Evolutionary conservation across 805 yeast genomes (phyloP).

Genomic region (Lipomyces orientalis): DNA sequence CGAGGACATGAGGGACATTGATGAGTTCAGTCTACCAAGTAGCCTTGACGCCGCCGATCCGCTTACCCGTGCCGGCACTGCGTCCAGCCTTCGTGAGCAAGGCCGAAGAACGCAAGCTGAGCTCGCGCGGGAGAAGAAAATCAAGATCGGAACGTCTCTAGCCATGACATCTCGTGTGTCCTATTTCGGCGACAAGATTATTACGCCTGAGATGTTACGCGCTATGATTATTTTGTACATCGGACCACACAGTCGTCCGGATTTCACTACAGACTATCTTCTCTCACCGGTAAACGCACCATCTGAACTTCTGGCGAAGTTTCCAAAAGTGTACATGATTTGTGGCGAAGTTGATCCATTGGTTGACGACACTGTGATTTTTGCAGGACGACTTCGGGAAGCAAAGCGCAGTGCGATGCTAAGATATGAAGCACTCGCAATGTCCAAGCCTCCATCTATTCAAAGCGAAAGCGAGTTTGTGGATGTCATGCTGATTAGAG

Average conservation of each 20-base stretch:
- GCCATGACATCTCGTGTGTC: slow-evolving; percentile 44
- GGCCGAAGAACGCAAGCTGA: slow-evolving; percentile 15
- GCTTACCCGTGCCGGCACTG: background rate
- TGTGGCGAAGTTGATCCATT: slow-evolving; percentile 45
- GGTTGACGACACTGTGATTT: slow-evolving; percentile 44
- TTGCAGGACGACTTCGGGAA: slow-evolving; percentile 42
- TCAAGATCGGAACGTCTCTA: slow-evolving; percentile 32
- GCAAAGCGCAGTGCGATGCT: slow-evolving; percentile 37
- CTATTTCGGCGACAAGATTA: slow-evolving; percentile 40
- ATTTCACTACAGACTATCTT: slow-evolving; percentile 40
- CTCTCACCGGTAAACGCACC: slow-evolving; percentile 44
- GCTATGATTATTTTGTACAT: slow-evolving; percentile 42
- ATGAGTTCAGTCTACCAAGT: slow-evolving; percentile 18
- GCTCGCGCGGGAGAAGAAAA: slow-evolving; percentile 12
- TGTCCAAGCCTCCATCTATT: slow-evolving; percentile 13
- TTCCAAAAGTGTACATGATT: slow-evolving; percentile 43
- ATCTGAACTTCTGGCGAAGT: slow-evolving; percentile 38
- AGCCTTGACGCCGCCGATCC: slow-evolving; percentile 10
- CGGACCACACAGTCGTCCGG: slow-evolving; percentile 40
- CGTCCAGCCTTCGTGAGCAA: background rate
- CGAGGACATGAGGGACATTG: slow-evolving; percentile 9
- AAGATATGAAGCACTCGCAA: slow-evolving; percentile 28
- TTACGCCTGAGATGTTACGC: slow-evolving; percentile 42
- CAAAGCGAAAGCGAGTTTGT: slow-evolving; percentile 34
- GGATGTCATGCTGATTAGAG: slow-evolving; percentile 41